Evolutionary conservation across 805 yeast species (phyloP).

Genomic region (Candida loeiensis): DNA sequence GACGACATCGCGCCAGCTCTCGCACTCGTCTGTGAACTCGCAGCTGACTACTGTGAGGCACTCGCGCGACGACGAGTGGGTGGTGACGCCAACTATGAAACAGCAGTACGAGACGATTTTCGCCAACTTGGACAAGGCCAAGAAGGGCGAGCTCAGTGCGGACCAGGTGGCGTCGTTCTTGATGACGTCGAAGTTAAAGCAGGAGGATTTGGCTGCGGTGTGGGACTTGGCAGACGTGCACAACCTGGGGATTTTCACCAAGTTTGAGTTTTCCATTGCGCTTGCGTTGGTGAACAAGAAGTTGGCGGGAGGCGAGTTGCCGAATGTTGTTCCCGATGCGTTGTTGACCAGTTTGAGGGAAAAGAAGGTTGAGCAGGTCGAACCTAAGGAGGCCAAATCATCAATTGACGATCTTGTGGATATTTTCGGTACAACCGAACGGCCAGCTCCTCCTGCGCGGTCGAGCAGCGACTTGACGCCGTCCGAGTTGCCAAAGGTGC

Average conservation of each 20-base stretch:
- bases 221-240: constrained; percentile 95
- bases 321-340: constrained; percentile 70
- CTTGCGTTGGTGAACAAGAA: constrained; percentile 87
- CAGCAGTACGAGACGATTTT: constrained; percentile 79
- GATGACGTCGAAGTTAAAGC: constrained; percentile 81
- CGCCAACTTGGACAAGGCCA: constrained; percentile 66
- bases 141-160: constrained; percentile 63
- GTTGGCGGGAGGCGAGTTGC: constrained; percentile 73
- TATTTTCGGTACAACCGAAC: constrained; percentile 34
- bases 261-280: constrained; percentile 86
- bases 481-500: constrained; percentile 30
- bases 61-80: constrained; percentile 52
- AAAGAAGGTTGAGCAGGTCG: constrained; percentile 10
- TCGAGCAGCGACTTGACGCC: constrained; percentile 34
- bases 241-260: constrained; percentile 77
- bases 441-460: constrained; percentile 13
- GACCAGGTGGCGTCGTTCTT: constrained; percentile 84
- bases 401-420: constrained; percentile 66
- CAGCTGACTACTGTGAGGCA: constrained; percentile 36
- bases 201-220: constrained; percentile 77
- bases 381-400: constrained; percentile 29
- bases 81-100: constrained; percentile 61
- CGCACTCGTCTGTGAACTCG: constrained; percentile 30
- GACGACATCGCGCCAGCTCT: constrained; percentile 26
- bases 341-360: constrained; percentile 39